Conservation (phyloP, 768 basidiomycete species). For the Mycena galopus region DNA sequence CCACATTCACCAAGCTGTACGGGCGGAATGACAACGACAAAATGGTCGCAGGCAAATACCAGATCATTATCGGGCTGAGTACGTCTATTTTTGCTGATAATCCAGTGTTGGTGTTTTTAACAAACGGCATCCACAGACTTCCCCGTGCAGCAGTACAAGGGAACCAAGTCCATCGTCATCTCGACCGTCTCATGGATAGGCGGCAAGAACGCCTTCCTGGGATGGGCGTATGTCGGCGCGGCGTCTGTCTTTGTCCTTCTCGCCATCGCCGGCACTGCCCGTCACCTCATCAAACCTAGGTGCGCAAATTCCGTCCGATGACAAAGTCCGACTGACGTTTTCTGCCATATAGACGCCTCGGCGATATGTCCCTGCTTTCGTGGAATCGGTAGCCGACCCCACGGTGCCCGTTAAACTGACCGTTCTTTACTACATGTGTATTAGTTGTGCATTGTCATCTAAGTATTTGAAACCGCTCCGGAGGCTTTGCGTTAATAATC, state of each 20-base stretch:
- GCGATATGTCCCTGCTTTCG: conserved; percentile 88
- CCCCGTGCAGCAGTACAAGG: conserved; percentile 90
- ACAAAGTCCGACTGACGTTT: conserved; percentile 28
- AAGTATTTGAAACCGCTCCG: not conserved
- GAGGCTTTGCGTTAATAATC: conserved; percentile 31
- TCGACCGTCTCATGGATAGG: conserved; percentile 99
- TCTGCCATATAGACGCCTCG: conserved; percentile 71
- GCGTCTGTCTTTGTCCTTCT: conserved; percentile 90
- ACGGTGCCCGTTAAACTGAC: not conserved
- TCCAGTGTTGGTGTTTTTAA: conserved; percentile 23
- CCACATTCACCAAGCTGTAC: conserved; percentile 96
- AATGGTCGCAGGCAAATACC: conserved; percentile 81
- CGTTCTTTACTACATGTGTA: conserved; percentile 38
- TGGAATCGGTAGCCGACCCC: conserved; percentile 73
- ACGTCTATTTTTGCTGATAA: conserved; percentile 47
- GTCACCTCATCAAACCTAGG: conserved; percentile 95
- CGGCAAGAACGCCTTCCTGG: conserved; percentile 97
- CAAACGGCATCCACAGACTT: conserved; percentile 72
- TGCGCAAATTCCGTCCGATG: conserved; percentile 48
- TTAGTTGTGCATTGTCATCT: conserved; percentile 21
- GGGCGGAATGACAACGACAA: conserved; percentile 87
- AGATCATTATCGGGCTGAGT: conserved; percentile 87
- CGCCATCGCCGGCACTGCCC: conserved; percentile 88
- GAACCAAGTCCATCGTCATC: conserved; percentile 97
- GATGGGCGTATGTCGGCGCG: conserved; percentile 96